Base-by-base conservation (phyloP, 345 rosid genomes). In the Lepidium didymum region DNA sequence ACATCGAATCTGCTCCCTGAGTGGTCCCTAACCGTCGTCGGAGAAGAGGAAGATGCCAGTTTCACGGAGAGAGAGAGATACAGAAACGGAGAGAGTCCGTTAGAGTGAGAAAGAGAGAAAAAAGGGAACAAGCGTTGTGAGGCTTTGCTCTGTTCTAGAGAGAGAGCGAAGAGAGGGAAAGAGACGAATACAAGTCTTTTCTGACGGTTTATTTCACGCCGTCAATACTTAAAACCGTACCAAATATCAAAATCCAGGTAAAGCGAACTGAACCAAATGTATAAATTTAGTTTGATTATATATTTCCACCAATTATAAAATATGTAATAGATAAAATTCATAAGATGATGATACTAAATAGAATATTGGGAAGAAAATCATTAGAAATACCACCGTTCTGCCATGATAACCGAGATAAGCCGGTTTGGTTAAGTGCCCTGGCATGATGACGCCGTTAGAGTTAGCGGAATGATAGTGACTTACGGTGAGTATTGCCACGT, bases 181-280 rank as follows among this genome's bases (percentile, higher is more conserved):
- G 74, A 47, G 73, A 76, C 44, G 81, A 64, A 68, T 74, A 68
- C 69, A 36, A 74, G 81, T 83, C 82, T 87, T 89, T 85, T 85
- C 78, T 60, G 81, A 85, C 82, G 82, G 84, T 33, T 74, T 55
- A 33, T 7, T 42, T 64, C 46, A 80, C 90, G 89, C 12, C 87
- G 90, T 85, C 51, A 71, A 62, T 35, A 64, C 16, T 41, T 40
- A 6, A 31, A 72, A 65, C 55, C 66, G 54, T 46, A 65, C 54
- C 66, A 50, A 54, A 31, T n/a, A 21, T 4, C 37, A 7, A 11
- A 25, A 53, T 23, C 25, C 16, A 43, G 25, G 21, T 54, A 55
- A 36, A 43, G 16, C 33, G 4, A 72, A 10, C 31, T 15, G 12
- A 38, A 27, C 61, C 33, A 3, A 54, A 33, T 13, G 2, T 7